Percentiles rank a stretch among this genome's conserved stretches.
Conservation (phyloP, 169 alveolate species). For the Plasmodium fragile region DNA sequence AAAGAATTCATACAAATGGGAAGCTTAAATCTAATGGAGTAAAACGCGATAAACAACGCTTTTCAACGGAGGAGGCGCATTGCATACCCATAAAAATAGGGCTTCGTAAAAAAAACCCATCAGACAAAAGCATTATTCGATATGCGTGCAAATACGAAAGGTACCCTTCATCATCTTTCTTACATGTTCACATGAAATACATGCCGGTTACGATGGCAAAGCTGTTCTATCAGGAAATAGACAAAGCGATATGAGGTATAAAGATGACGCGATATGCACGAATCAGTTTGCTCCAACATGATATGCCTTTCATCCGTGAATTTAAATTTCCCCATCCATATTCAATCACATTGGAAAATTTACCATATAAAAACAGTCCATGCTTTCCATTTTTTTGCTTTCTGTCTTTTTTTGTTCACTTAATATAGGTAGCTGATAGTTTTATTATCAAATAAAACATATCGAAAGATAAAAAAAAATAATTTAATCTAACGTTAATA, state of each 20-base stretch:
- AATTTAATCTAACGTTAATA: constrained; percentile 12
- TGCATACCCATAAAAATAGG: background rate
- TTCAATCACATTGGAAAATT: background rate
- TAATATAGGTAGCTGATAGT: background rate
- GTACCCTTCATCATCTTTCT: background rate
- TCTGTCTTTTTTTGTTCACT: background rate
- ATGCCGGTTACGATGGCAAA: background rate
- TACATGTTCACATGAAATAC: background rate
- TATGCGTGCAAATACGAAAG: background rate
- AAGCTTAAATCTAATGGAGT: background rate
- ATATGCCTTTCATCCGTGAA: background rate
- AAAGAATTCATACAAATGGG: background rate
- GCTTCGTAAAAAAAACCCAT: background rate
- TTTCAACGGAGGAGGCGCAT: background rate
- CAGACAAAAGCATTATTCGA: background rate
- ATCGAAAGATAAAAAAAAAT: background rate
- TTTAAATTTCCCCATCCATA: background rate
- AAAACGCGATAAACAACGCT: background rate
- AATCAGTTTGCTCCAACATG: background rate
- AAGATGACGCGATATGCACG: background rate
- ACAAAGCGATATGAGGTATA: background rate
- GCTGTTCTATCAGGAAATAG: background rate
- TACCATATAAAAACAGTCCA: background rate
- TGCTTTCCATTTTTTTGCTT: background rate
- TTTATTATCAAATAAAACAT: background rate